A percentile compares a stretch with the other conserved stretches of the same genome.
These are phyloP conservation scores for Acacia crassicarpa DNA, from an alignment of 306 rosid species.

Conservation along the genomic window DNA sequence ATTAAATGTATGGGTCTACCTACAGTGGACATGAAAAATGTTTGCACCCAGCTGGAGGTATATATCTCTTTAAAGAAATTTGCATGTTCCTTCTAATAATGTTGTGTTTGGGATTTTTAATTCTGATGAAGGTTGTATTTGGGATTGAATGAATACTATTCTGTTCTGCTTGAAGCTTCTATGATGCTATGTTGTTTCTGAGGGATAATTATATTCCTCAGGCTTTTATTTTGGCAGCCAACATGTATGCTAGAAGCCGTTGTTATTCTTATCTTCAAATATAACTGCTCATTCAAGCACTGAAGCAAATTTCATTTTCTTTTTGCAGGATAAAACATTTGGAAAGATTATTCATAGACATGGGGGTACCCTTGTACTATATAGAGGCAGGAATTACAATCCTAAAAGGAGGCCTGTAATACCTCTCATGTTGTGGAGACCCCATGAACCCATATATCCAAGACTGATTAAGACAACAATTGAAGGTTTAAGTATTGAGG, in stretches of 20 bases:
- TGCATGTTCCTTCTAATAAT: background rate
- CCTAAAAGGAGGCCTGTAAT: slow-evolving; percentile 69
- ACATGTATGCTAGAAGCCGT: background rate
- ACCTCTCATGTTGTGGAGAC: slow-evolving; percentile 96
- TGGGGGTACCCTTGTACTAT: slow-evolving; percentile 76
- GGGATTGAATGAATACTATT: background rate
- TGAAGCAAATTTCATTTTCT: slow-evolving; percentile 29
- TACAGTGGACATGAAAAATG: slow-evolving; percentile 89
- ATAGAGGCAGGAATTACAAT: slow-evolving; percentile 82
- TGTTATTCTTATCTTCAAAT: slow-evolving; percentile 13
- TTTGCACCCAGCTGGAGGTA: slow-evolving; percentile 86
- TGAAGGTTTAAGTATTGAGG: slow-evolving; percentile 77
- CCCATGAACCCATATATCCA: slow-evolving; percentile 88
- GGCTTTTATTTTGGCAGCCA: background rate
- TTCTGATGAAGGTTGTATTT: background rate
- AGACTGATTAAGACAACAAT: slow-evolving; percentile 86
- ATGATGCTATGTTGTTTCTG: background rate
- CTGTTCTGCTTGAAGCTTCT: slow-evolving; percentile 15
- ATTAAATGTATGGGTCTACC: slow-evolving; percentile 92
- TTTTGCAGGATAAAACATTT: slow-evolving; percentile 80
- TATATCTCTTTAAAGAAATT: slow-evolving; percentile 9
- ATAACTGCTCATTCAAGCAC: background rate
- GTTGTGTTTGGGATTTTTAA: background rate
- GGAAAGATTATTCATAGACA: slow-evolving; percentile 81
- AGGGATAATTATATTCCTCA: background rate